Conservation (phyloP, 306 rosid species). For the Senna siamea region DNA sequence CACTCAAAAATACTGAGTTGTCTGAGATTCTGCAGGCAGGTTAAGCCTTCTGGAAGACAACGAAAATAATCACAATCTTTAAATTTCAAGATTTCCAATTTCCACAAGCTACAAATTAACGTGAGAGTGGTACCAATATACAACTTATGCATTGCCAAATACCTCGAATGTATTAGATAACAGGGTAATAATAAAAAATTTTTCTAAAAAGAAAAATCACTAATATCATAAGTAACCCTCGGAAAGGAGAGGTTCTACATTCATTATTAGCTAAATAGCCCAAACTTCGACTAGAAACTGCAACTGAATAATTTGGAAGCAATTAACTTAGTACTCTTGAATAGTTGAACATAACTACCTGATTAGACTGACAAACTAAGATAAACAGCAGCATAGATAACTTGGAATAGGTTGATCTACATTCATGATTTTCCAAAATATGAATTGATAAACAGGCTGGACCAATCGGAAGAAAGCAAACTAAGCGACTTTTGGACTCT, state of each 20-base stretch:
- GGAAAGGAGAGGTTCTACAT: too few species aligned
- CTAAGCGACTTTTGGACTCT: constrained; percentile 47
- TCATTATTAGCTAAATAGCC: not conserved
- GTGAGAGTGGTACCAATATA: not conserved
- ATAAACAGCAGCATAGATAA: constrained; percentile 11
- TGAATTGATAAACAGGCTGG: constrained; percentile 26
- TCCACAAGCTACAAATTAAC: not conserved
- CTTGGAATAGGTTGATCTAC: constrained; percentile 16
- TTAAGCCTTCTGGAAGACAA: not conserved
- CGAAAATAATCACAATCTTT: not conserved
- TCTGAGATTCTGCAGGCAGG: constrained; percentile 18
- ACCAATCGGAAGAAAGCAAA: constrained; percentile 25
- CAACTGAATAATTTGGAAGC: constrained; percentile 15
- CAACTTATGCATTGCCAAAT: not conserved
- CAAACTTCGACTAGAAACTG: constrained; percentile 16
- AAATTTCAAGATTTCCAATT: constrained; percentile 23
- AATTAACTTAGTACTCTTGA: constrained; percentile 36
- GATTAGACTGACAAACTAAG: constrained; percentile 26
- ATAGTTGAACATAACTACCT: constrained; percentile 35
- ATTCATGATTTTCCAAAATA: constrained; percentile 31
- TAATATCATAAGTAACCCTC: too few species aligned
- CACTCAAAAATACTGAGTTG: not conserved
- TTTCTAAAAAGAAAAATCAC: too few species aligned
- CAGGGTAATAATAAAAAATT: too few species aligned
- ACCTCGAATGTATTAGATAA: constrained; percentile 12